Evolutionary conservation across 805 yeast genomes (phyloP), one percentile per base, ranked within the genome.

Genomic region (Osmozyma mogii): DNA sequence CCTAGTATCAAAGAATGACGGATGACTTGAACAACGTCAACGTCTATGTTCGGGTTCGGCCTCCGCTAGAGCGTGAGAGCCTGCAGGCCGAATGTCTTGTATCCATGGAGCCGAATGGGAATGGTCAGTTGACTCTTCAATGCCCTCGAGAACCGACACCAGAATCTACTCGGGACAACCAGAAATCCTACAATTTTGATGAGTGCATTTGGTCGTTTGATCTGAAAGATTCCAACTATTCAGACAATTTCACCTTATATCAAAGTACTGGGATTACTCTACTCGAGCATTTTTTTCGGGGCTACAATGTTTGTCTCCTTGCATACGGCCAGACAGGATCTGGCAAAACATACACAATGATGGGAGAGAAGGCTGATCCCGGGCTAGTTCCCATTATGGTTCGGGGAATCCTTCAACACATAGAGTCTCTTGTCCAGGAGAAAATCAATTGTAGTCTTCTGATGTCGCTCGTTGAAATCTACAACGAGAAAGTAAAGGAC

Each of bases 401-500:
- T 32, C 38, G 54, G 17, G 74, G 70, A 34, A 54, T 84, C 9
- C 70, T 81, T 40, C 49, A 53, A 2, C 60, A 62, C 27, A 54
- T 65, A 23, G 58, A 56, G 4, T 33, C 46, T 3, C 43, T 70
- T 25, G 49, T 67, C 6, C 49, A 44, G 6, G 64, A 61, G 10
- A 49, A 48, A 24, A 52, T 61, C 38, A 54, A 60, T 31, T 58
- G 68, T 38, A 59, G 54, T 29, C 43, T 62, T 18, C 47, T 68
- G 21, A 54, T 79, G 3, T 76, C 84, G 8, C 82, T 75, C 51
- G 66, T 78, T 45, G 94, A 83, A 47, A 75, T 83, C 20, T 83
- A 84, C 46, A 83, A 84, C 46, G 94, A 83, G 51, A 76, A 72
- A 37, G 84, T 81, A 1, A 61, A 72, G 22, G 94, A 84, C 50